Percentiles rank a stretch among this genome's conserved stretches.
Conservation (phyloP, 768 basidiomycete genomes). For the Phanerodontia chrysosporium region DNA sequence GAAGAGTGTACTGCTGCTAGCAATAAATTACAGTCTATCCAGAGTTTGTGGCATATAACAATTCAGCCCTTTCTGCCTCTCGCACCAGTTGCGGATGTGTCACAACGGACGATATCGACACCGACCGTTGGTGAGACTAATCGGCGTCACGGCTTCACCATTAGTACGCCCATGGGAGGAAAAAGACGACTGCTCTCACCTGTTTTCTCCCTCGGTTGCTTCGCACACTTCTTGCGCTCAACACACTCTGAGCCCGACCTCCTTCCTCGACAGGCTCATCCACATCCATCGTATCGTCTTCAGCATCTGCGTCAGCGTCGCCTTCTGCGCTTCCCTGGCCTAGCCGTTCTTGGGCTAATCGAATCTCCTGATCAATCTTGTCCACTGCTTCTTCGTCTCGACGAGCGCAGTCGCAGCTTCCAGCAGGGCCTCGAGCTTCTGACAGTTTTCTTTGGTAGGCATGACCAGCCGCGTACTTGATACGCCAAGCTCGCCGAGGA, state of each 20-base stretch:
- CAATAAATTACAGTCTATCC: neutral
- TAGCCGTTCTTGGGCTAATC: conserved; percentile 58
- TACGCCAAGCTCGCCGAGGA: conserved; percentile 74
- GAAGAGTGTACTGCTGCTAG: neutral
- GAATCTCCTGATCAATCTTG: conserved; percentile 80
- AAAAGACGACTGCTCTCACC: conserved; percentile 32
- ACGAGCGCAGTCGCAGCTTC: conserved; percentile 69
- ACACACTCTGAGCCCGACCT: conserved; percentile 61
- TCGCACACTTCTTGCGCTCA: conserved; percentile 42
- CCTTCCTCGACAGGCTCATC: conserved; percentile 43
- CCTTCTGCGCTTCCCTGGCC: conserved; percentile 31
- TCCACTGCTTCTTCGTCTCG: conserved; percentile 91
- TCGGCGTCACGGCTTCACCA: conserved; percentile 4
- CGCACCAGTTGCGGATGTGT: conserved; percentile 41
- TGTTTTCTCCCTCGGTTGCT: conserved; percentile 58
- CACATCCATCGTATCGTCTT: conserved; percentile 46
- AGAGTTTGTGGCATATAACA: neutral
- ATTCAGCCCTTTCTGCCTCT: conserved; percentile 10
- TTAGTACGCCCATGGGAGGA: neutral
- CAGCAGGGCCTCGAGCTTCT: conserved; percentile 68
- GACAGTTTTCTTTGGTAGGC: conserved; percentile 84
- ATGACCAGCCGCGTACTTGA: conserved; percentile 78
- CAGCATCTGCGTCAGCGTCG: conserved; percentile 31
- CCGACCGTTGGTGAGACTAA: conserved; percentile 51
- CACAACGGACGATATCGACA: conserved; percentile 76